Base-by-base conservation (phyloP, 2,329 filamentous ascomycete genomes). In the Ophiostoma sp. region DNA sequence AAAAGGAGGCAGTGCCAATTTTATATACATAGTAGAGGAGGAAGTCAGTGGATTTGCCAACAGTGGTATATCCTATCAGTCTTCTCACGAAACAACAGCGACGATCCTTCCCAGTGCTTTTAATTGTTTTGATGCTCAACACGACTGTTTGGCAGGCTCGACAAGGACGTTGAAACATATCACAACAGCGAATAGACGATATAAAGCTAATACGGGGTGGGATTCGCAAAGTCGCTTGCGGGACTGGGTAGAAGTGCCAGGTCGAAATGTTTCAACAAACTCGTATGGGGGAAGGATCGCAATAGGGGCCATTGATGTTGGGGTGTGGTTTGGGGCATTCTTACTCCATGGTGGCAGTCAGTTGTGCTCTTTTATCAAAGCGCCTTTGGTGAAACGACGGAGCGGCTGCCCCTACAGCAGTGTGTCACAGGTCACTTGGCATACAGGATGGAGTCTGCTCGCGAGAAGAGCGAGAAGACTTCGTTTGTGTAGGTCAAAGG, bases 341-440 rank as follows among this genome's bases (percentile, higher is more conserved):
- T 31, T 31, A 31, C 27, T 31, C 27, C 27, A 31, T 48, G 7
- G 17, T 20, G 15, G 15, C 44, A 48, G 44, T 20, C 15, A 20
- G 44, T 7, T 20, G 5, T 48, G 44, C 15, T 39, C 36, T 39
- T 39, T 39, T 27, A 57, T 57, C 52, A 57, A 57, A 57, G n/a
- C 52, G n/a, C n/a, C n/a, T 23, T 52, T 57, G 52, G n/a, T 57
- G 52, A 57, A 27, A 57, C 52, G n/a, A 17, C 52, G 13, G n/a
- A 13, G 52, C 52, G 52, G 52, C 52, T 57, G 52, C 52, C 52
- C 52, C 10, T 57, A 57, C n/a, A 27, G 52, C 52, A 13, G 23
- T 27, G 52, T 57, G 52, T 27, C 23, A 57, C n/a, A 57, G 52
- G 52, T 57, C n/a, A 57, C 52, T 57, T 57, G 52, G n/a, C n/a